Evolutionary conservation across 306 rosid genomes (phyloP).

Genomic region (Corylus avellana): DNA sequence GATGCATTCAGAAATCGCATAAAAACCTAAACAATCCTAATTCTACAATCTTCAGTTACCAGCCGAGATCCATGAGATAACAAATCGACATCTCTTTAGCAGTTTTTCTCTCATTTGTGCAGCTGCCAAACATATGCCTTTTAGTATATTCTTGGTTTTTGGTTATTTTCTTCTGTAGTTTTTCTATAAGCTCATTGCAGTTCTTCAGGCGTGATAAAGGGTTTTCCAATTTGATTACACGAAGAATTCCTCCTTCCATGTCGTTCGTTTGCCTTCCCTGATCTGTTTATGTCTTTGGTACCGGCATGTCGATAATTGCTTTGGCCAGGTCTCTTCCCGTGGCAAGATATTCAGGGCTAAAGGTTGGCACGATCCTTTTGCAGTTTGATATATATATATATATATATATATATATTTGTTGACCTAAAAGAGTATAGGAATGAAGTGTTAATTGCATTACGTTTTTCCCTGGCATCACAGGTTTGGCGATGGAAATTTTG

Average conservation of each 20-base stretch:
- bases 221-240: slow-evolving; percentile 28
- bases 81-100: slow-evolving; percentile 27
- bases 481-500: neutral
- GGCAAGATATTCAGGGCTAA: slow-evolving; percentile 5
- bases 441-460: neutral
- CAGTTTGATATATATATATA: neutral
- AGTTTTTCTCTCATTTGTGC: slow-evolving; percentile 21
- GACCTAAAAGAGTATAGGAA: neutral
- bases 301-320: too few relatives aligned
- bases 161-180: slow-evolving; percentile 29
- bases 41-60: slow-evolving; percentile 28
- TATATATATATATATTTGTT: neutral
- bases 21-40: slow-evolving; percentile 34
- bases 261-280: slow-evolving; percentile 17
- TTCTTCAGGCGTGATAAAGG: slow-evolving; percentile 31
- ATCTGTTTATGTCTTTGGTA: too few relatives aligned
- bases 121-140: neutral
- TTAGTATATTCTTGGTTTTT: slow-evolving; percentile 17
- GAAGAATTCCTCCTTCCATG: slow-evolving; percentile 21
- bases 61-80: slow-evolving; percentile 26
- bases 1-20: slow-evolving; percentile 69
- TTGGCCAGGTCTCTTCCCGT: neutral
- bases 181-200: slow-evolving; percentile 10
- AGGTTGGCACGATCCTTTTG: slow-evolving; percentile 4
- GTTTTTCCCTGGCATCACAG: neutral